A percentile compares a stretch with the other conserved stretches of the same genome.
Conservation (phyloP, 495 filamentous ascomycete genomes). For the Xylaria flabelliformis region DNA sequence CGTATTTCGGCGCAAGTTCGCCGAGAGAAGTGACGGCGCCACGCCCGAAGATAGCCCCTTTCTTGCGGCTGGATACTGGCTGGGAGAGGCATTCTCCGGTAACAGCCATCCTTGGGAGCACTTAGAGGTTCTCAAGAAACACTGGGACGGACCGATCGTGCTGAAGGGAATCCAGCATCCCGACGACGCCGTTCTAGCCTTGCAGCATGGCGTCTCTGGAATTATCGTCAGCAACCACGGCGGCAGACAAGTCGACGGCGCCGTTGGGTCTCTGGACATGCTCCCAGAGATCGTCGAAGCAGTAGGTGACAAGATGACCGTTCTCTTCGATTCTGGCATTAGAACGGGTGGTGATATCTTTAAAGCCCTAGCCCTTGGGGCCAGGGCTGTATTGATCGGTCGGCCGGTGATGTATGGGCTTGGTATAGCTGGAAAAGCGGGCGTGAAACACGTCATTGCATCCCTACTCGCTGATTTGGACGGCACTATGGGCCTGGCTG, state of each 20-base stretch:
- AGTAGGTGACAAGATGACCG: slow-evolving; percentile 51
- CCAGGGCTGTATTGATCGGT: slow-evolving; percentile 59
- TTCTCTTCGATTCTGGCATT: slow-evolving; percentile 59
- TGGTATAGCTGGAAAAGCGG: slow-evolving; percentile 60
- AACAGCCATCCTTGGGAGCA: slow-evolving; percentile 64
- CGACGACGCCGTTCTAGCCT: slow-evolving; percentile 44
- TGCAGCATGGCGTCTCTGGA: slow-evolving; percentile 42
- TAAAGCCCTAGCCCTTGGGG: slow-evolving; percentile 61
- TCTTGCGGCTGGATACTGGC: slow-evolving; percentile 52
- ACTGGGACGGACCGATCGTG: slow-evolving; percentile 68
- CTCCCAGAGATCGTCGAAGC: slow-evolving; percentile 56
- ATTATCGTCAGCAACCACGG: slow-evolving; percentile 51
- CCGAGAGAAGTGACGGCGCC: slow-evolving; percentile 34
- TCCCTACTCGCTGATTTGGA: slow-evolving; percentile 34
- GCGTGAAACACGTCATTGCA: slow-evolving; percentile 49
- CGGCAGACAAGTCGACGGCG: slow-evolving; percentile 56
- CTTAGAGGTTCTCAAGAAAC: slow-evolving; percentile 57
- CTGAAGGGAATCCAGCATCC: slow-evolving; percentile 52
- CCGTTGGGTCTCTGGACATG: slow-evolving; percentile 49
- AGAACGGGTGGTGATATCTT: slow-evolving; percentile 55
- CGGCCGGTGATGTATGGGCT: slow-evolving; percentile 56
- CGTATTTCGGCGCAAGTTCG: slow-evolving; percentile 59
- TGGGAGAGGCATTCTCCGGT: slow-evolving; percentile 45
- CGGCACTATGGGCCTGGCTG: slow-evolving; percentile 34
- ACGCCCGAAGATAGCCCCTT: slow-evolving; percentile 36